Evolutionary conservation across 305 asterid genomes (phyloP), one percentile per base, ranked within the genome.

Genomic region (Fraxinus platypoda): DNA sequence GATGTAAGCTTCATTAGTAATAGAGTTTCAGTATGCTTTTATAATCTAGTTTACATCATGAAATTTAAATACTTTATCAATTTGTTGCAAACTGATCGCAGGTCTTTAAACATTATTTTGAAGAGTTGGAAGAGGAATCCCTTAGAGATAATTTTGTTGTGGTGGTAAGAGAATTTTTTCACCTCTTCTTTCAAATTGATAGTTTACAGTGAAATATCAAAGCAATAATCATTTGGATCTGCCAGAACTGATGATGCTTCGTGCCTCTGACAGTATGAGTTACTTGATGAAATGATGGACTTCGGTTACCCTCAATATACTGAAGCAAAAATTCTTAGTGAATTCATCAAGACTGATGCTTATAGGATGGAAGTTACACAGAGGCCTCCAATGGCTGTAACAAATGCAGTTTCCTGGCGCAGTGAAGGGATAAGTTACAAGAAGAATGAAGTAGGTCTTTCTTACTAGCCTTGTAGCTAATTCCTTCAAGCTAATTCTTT

Each of bases 331-430:
- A 95, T 95, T 86, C 98, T 95, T n/a, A 93, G 97, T n/a, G 99
- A 95, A 89, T 95, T 94, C 91, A 95, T 95, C 80, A 95, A 95
- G 91, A 94, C 98, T 33, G 99, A 95, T 88, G 99, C 99, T 84
- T 95, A 95, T 83, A 90, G 98, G 85, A 92, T 95, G 99, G 99
- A 95, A 87, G 97, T 93, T 75, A 64, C 95, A 9, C 99, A 95
- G 88, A 93, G 98, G 88, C 99, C 99, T 86, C 99, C 99, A 54
- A 95, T 95, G 98, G 99, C 99, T 0, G 99, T 95, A 33, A 95
- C 99, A 70, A 95, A 95, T 91, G 99, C 99, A 54, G 99, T 95
- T 74, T 95, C 99, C 0, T 95, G 99, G 99, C 98, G 99, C 80
- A 95, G 99, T 43, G 99, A 95, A 89, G 99, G 99, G 82, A 91